A percentile compares a stretch with the other conserved stretches of the same genome.
These are phyloP conservation scores for Hypoxylon sp. DNA, from an alignment of 2,329 filamentous ascomycete genomes.

Conservation along the genomic window DNA sequence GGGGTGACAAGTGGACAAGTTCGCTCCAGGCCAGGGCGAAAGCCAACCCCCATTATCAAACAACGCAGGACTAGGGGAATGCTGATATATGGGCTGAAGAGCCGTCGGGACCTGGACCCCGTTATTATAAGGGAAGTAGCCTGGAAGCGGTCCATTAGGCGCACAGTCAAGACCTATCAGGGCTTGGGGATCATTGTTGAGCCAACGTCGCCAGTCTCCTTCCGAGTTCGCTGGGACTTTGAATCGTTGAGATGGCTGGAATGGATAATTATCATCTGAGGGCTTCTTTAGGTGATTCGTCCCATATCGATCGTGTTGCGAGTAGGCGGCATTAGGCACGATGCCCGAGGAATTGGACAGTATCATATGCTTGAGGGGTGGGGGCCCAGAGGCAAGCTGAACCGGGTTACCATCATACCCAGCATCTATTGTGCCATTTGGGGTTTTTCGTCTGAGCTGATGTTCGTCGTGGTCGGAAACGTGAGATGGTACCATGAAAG, in stretches of 20 bases:
- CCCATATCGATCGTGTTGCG: constrained; percentile 43
- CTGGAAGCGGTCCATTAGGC: constrained; percentile 42
- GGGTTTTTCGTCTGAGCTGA: constrained; percentile 89
- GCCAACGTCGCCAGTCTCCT: constrained; percentile 39
- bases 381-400: constrained; percentile 78
- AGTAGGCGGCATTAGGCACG: constrained; percentile 49
- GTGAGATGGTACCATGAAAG: constrained; percentile 44
- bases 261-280: constrained; percentile 42
- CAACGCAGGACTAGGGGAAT: constrained; percentile 53
- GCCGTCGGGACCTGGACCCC: constrained; percentile 48
- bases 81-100: constrained; percentile 52
- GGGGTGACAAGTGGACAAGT: constrained; percentile 50
- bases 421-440: constrained; percentile 90
- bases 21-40: constrained; percentile 55
- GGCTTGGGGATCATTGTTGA: constrained; percentile 38
- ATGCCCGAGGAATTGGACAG: constrained; percentile 66
- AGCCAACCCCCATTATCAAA: constrained; percentile 56
- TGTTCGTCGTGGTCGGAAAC: constrained; percentile 68
- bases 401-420: constrained; percentile 88
- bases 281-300: constrained; percentile 35
- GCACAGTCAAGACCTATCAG: constrained; percentile 45
- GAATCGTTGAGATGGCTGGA: constrained; percentile 33
- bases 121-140: constrained; percentile 47
- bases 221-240: constrained; percentile 38
- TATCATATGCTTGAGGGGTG: constrained; percentile 85